Evolutionary conservation across 169 alveolate species (phyloP).

Genomic region (Eimeria necatrix): DNA sequence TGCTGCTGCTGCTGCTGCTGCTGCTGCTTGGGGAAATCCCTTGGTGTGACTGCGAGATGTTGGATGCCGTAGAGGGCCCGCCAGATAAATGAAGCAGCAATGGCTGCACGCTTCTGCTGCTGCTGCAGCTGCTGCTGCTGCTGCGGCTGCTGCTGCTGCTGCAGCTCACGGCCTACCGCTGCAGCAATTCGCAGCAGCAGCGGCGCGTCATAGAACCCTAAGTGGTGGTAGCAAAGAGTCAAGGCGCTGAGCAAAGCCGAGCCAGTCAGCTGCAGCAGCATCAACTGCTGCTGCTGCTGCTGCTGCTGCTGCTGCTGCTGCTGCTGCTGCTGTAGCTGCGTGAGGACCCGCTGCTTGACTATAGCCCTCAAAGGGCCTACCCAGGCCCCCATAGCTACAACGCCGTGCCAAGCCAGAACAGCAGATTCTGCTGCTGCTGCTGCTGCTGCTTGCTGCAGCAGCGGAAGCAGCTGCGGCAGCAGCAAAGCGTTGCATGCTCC

Average conservation of each 20-base stretch:
- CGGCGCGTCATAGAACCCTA: conserved; percentile 62
- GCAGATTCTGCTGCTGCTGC: conserved; percentile 66
- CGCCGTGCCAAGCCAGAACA: conserved; percentile 19
- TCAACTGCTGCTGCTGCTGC: conserved; percentile 43
- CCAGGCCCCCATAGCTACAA: conserved; percentile 38
- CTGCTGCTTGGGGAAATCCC: conserved; percentile 63
- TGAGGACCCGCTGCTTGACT: conserved; percentile 40
- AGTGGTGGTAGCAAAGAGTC: conserved; percentile 49
- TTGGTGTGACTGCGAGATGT: conserved; percentile 51
- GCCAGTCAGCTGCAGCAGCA: background rate
- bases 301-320: conserved; percentile 48
- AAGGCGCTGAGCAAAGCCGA: conserved; percentile 46
- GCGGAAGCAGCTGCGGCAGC: conserved; percentile 62
- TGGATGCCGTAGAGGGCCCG: conserved; percentile 50
- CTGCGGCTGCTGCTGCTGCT: conserved; percentile 62
- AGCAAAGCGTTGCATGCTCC: conserved; percentile 4
- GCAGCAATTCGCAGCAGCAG: conserved; percentile 65
- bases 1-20: background rate
- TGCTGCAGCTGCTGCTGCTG: conserved; percentile 37
- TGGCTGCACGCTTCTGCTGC: background rate
- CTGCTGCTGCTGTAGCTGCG: conserved; percentile 67
- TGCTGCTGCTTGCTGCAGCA: conserved; percentile 74
- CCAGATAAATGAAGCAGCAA: conserved; percentile 30
- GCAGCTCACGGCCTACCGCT: conserved; percentile 48
- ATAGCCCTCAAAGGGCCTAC: conserved; percentile 28